phyloP scores from a whole-genome alignment of 176 grass and related monocot species.

The Aegilops umbellulata region DNA sequence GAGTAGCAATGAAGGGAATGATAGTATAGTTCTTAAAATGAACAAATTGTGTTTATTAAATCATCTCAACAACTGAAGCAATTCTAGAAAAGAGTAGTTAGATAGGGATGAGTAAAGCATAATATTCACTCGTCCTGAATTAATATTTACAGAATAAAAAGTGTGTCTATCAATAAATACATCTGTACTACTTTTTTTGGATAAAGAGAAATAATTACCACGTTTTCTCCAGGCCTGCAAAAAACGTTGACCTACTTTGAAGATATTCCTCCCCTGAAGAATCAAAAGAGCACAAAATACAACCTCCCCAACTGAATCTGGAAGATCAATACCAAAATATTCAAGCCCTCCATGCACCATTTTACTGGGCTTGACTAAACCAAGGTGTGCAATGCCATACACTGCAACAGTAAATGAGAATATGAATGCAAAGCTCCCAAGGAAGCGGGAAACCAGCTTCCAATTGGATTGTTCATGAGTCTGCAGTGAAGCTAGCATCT shows the following conservation, averaged over 20 bases:
- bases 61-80: conserved; percentile 5
- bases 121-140: neutral
- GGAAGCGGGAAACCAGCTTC: conserved; percentile 65
- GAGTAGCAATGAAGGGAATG: neutral
- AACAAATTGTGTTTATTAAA: neutral
- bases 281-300: conserved; percentile 77
- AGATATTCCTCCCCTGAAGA: conserved; percentile 66
- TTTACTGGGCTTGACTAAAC: conserved; percentile 50
- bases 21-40: conserved; percentile 2
- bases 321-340: conserved; percentile 84
- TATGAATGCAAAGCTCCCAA: conserved; percentile 84
- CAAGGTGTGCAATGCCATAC: conserved; percentile 57
- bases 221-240: conserved; percentile 69
- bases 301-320: conserved; percentile 89
- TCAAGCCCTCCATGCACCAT: conserved; percentile 70
- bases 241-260: conserved; percentile 61
- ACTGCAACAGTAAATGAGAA: conserved; percentile 49
- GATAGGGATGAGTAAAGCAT: neutral
- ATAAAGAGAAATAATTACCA: conserved; percentile 45
- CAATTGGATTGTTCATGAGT: conserved; percentile 65
- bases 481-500: conserved; percentile 76
- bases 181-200: neutral
- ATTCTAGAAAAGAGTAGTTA: conserved; percentile 5
- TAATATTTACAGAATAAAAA: conserved; percentile 15
- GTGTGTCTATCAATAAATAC: neutral